Evolutionary conservation across 2,329 filamentous ascomycete genomes (phyloP), one percentile per base, ranked within the genome.

Genomic region (Fusarium sororula): DNA sequence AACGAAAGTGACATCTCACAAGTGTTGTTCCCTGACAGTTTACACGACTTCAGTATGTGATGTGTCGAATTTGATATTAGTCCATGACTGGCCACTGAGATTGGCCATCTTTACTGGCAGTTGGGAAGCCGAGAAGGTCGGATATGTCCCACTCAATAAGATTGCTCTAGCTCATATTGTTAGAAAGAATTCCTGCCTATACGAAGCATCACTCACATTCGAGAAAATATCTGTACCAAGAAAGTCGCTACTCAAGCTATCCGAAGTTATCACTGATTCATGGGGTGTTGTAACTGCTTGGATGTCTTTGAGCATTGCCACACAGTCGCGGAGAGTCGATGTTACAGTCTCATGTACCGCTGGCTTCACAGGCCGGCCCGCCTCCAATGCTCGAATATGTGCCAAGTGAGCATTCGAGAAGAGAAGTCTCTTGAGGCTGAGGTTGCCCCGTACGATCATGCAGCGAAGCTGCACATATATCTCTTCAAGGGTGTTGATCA

Each of bases 131-230:
- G 5, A 78, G 68, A 17, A 78, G 70, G 28, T 73, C 76, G 11
- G 76, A 74, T 64, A 78, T 76, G 24, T 78, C 76, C 76, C 76
- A 78, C 26, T 77, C 69, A 56, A 74, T 73, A 13, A 74, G 65
- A 15, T 66, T 76, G n/a, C 74, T 76, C 76, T 78, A 32, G 13
- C 20, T 18, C 39, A 38, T 12, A 6, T 20, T 24, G 44, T 78
- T 47, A 77, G 68, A 45, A 42, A 53, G 17, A 18, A 17, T 7
- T 14, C 22, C 17, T 35, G 42, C 20, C 22, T 20, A 13, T 26
- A 35, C 15, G 28, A 6, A 35, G 11, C 18, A 20, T 39, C 14
- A 67, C 76, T 64, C 55, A 78, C 77, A 28, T 60, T 66, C 38
- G 66, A 69, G 48, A 78, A 68, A 20, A 78, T 47, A 37, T 75